Conservation (phyloP, 352 stramenopile species). For the Elongisporangium anandrum region DNA sequence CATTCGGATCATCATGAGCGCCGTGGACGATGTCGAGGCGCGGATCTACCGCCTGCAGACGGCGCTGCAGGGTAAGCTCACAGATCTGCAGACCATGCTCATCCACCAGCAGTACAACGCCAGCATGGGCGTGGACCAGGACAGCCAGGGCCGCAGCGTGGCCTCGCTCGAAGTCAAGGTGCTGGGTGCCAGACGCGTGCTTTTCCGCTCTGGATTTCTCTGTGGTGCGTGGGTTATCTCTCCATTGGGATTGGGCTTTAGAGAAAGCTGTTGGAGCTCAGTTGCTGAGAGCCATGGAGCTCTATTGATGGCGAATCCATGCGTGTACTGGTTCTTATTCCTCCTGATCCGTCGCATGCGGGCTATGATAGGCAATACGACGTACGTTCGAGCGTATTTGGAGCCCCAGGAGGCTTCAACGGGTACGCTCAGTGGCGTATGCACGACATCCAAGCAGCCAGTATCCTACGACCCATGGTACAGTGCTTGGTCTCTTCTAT, state of each 20-base stretch:
- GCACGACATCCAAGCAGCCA: slow-evolving; percentile 26
- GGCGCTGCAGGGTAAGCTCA: slow-evolving; percentile 29
- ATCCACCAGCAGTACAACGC: slow-evolving; percentile 46
- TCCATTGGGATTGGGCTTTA: background rate
- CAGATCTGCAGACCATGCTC: slow-evolving; percentile 38
- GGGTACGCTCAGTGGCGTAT: slow-evolving; percentile 1
- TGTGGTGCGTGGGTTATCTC: slow-evolving; percentile 11
- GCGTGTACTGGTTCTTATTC: background rate
- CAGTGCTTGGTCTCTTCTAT: background rate
- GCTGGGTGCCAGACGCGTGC: slow-evolving; percentile 31
- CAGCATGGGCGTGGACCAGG: slow-evolving; percentile 43
- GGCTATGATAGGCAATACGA: slow-evolving; percentile 17
- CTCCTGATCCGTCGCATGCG: background rate
- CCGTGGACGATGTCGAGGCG: slow-evolving; percentile 59
- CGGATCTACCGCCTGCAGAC: slow-evolving; percentile 52
- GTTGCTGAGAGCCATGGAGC: background rate
- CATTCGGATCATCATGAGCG: slow-evolving; percentile 53
- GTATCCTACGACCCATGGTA: slow-evolving; percentile 20
- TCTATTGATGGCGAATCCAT: background rate
- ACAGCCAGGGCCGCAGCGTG: slow-evolving; percentile 27
- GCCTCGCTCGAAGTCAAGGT: slow-evolving; percentile 44
- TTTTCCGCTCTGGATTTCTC: slow-evolving; percentile 44
- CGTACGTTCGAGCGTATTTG: slow-evolving; percentile 50
- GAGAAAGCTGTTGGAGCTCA: background rate
- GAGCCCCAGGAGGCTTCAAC: slow-evolving; percentile 18